A percentile compares a stretch with the other conserved stretches of the same genome.
Conservation (phyloP, 108 stramenopile genomes). For the Aureococcus anophagefferens region DNA sequence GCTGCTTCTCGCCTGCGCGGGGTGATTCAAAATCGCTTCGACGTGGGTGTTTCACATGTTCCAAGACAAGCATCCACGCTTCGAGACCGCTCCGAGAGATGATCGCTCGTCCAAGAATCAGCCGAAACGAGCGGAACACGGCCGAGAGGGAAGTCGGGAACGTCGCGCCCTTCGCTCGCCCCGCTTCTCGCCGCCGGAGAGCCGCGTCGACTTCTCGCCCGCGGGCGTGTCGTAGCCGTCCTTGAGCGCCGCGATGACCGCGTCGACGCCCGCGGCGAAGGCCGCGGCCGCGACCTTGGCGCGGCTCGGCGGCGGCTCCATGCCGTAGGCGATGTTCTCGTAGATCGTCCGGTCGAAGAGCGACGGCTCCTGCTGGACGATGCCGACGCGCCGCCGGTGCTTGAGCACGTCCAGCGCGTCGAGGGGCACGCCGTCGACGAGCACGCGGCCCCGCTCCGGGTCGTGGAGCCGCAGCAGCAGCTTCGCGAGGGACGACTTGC, state of each 20-base stretch:
- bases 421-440: constrained; percentile 83
- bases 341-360: constrained; percentile 89
- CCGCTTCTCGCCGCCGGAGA: constrained; percentile 73
- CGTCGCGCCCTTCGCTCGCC: too few relatives aligned
- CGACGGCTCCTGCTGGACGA: constrained; percentile 79
- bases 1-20: constrained; percentile 63
- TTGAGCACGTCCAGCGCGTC: too few relatives aligned
- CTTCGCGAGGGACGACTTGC: constrained; percentile 83
- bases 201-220: constrained; percentile 88
- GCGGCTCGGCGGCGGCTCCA: constrained; percentile 56
- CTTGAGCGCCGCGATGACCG: constrained; percentile 55
- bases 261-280: constrained; percentile 63
- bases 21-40: too few relatives aligned
- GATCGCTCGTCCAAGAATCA: too few relatives aligned
- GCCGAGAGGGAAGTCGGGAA: too few relatives aligned
- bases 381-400: constrained; percentile 75
- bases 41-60: too few relatives aligned
- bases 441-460: constrained; percentile 66
- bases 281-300: constrained; percentile 58
- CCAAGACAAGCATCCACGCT: too few relatives aligned
- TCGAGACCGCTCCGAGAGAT: too few relatives aligned
- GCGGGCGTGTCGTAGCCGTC: constrained; percentile 82
- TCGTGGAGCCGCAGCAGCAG: constrained; percentile 88
- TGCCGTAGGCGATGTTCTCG: constrained; percentile 74
- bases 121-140: too few relatives aligned